A percentile compares a stretch with the other conserved stretches of the same genome.
These are phyloP conservation scores for Raphidocelis subcapitata DNA, from an alignment of 139 green algal species.

Conservation along the genomic window DNA sequence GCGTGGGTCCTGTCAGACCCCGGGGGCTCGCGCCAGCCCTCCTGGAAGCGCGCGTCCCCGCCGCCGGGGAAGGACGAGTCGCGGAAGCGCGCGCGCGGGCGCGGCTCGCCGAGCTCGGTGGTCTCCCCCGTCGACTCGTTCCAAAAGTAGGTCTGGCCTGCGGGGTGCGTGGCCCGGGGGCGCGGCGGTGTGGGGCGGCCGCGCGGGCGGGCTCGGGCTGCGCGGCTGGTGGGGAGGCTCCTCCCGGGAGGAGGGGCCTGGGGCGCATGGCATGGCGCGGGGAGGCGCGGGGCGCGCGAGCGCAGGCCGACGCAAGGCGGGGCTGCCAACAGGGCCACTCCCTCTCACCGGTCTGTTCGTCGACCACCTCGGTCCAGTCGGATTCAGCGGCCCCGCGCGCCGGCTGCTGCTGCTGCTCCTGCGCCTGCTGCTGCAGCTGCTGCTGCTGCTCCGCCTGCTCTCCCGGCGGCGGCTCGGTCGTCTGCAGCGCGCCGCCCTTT, in stretches of 20 bases:
- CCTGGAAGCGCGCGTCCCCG: conserved; percentile 17
- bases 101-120: conserved; percentile 21
- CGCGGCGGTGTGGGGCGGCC: no score
- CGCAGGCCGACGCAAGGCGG: not conserved
- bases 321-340: no score
- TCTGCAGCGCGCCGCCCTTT: no score
- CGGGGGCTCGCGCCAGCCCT: conserved; percentile 20
- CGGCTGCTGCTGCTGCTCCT: not conserved
- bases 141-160: conserved; percentile 18
- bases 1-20: conserved; percentile 6
- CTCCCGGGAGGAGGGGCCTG: no score
- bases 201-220: no score
- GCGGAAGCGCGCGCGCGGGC: conserved; percentile 10
- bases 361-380: conserved; percentile 29
- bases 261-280: no score
- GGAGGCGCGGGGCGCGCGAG: not conserved
- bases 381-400: not conserved
- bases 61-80: not conserved
- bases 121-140: conserved; percentile 32
- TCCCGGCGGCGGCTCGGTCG: no score
- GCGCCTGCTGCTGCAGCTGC: not conserved
- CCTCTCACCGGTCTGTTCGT: conserved; percentile 15
- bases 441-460: no score
- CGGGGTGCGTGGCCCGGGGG: no score
- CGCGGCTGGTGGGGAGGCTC: no score